Conservation (phyloP, 176 grass and related monocot genomes). For the Eragrostis curvula region DNA sequence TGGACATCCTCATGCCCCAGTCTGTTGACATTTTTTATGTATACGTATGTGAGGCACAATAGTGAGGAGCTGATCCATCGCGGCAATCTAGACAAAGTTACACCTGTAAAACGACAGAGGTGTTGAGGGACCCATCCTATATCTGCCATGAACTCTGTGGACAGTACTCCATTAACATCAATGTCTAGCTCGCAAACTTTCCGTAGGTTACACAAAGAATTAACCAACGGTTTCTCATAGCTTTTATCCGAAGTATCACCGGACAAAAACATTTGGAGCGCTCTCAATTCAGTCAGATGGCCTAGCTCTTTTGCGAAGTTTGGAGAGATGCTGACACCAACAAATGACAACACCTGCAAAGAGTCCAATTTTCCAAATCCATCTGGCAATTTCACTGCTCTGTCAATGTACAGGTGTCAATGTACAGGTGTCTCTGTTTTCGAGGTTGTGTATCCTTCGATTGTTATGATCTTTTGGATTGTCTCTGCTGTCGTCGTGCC, state of each 20-base stretch:
- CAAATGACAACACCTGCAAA: not conserved
- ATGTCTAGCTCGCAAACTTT: conserved; percentile 3
- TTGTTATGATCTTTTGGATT: too few species aligned
- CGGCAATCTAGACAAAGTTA: not conserved
- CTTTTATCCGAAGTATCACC: not conserved
- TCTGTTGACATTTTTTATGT: not conserved
- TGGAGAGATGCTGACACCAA: not conserved
- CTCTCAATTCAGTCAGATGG: not conserved
- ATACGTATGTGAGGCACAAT: not conserved
- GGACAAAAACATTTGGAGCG: not conserved
- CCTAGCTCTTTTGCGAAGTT: conserved; percentile 10
- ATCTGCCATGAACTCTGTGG: not conserved
- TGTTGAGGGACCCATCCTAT: not conserved
- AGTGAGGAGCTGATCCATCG: conserved; percentile 14
- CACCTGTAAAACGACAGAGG: not conserved
- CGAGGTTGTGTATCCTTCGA: too few species aligned
- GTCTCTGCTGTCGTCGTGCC: too few species aligned
- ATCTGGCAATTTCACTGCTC: too few species aligned
- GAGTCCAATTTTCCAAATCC: too few species aligned
- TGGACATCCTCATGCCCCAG: not conserved
- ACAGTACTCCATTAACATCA: not conserved
- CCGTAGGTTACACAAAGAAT: conserved; percentile 11
- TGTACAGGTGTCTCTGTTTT: too few species aligned
- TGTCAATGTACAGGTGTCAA: too few species aligned
- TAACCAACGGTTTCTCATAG: not conserved